These are phyloP conservation scores for Candida dubliniensis DNA, from an alignment of 1,139 yeast species.

Conservation along the genomic window DNA sequence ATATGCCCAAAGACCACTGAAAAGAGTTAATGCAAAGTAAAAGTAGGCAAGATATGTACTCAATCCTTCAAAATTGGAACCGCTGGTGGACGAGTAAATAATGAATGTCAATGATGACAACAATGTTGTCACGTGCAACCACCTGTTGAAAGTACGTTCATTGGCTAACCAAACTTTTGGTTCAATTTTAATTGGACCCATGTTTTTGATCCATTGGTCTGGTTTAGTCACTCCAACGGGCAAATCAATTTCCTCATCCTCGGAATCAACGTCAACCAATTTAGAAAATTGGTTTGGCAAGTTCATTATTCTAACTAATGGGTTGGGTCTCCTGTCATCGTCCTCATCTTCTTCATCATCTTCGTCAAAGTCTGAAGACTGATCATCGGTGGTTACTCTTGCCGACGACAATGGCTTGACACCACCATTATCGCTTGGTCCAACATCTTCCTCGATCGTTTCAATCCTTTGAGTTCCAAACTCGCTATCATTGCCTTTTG, in stretches of 20 bases:
- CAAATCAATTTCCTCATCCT: conserved; percentile 76
- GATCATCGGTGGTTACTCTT: conserved; percentile 15
- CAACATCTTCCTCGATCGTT: conserved; percentile 13
- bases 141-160: conserved; percentile 93
- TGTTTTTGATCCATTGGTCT: conserved; percentile 71
- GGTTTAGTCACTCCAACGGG: conserved; percentile 93
- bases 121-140: conserved; percentile 91
- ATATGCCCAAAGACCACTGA: conserved; percentile 90
- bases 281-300: conserved; percentile 37
- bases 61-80: conserved; percentile 55
- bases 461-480: conserved; percentile 12
- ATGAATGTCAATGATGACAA: conserved; percentile 86
- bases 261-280: conserved; percentile 70
- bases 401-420: not conserved
- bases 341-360: conserved; percentile 47
- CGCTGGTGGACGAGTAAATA: conserved; percentile 72
- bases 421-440: conserved; percentile 9
- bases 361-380: conserved; percentile 23
- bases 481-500: conserved; percentile 7
- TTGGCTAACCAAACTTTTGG: conserved; percentile 98
- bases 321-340: conserved; percentile 20
- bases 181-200: conserved; percentile 91
- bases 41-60: conserved; percentile 72
- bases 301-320: conserved; percentile 25
- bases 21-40: conserved; percentile 77